phyloP scores from a whole-genome alignment of 2,329 filamentous ascomycete species.

The Pseudogymnoascus sp. region DNA sequence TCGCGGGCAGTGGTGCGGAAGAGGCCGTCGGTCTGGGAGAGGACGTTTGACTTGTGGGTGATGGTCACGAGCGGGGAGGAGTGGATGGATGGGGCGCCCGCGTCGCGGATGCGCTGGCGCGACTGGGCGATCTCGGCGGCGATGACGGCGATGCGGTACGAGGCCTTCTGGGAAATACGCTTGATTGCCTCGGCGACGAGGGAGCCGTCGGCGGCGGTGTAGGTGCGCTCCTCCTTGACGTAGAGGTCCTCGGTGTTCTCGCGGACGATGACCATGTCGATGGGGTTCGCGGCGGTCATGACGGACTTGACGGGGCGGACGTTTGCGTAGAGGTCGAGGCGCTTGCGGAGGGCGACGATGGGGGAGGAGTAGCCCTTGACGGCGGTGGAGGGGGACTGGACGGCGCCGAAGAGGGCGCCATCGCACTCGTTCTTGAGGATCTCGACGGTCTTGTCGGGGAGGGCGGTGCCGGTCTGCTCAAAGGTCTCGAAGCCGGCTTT shows the following conservation, averaged over 20 bases:
- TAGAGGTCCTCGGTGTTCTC: slow-evolving; percentile 95
- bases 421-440: slow-evolving; percentile 87
- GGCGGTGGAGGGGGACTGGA: slow-evolving; percentile 80
- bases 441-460: slow-evolving; percentile 86
- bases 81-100: slow-evolving; percentile 51
- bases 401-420: slow-evolving; percentile 91
- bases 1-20: slow-evolving; percentile 75
- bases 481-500: slow-evolving; percentile 91
- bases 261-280: slow-evolving; percentile 95
- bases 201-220: slow-evolving; percentile 55
- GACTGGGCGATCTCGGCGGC: slow-evolving; percentile 90
- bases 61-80: slow-evolving; percentile 73
- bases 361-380: slow-evolving; percentile 95
- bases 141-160: slow-evolving; percentile 79
- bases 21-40: slow-evolving; percentile 91
- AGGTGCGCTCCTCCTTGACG: slow-evolving; percentile 89
- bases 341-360: slow-evolving; percentile 93
- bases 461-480: slow-evolving; percentile 75
- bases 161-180: slow-evolving; percentile 83
- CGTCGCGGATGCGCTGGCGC: slow-evolving; percentile 68
- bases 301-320: slow-evolving; percentile 90
- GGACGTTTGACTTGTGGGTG: slow-evolving; percentile 96
- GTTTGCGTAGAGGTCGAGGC: slow-evolving; percentile 91
- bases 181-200: slow-evolving; percentile 95
- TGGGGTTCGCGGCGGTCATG: slow-evolving; percentile 54